Evolutionary conservation across 2,329 filamentous ascomycete genomes (phyloP).

Genomic region (Ascomycota sp.): DNA sequence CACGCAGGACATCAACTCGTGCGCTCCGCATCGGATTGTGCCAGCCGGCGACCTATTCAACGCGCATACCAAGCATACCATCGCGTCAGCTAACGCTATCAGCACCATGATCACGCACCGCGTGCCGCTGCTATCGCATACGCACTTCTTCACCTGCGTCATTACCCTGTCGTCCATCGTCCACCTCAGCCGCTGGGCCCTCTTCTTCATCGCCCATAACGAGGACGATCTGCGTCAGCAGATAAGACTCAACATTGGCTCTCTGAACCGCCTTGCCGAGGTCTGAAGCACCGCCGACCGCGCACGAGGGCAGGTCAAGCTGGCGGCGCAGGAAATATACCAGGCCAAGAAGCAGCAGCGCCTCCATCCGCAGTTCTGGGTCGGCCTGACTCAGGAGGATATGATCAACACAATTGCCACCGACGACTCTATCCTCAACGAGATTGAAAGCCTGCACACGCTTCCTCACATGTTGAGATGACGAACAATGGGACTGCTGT

Average conservation of each 20-base stretch:
- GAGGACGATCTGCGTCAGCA: conserved; percentile 52
- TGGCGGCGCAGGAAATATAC: conserved; percentile 60
- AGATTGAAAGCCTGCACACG: conserved; percentile 23
- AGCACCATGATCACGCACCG: conserved; percentile 57
- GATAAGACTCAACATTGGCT: conserved; percentile 60
- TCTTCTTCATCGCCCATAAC: conserved; percentile 37
- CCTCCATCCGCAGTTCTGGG: conserved; percentile 31
- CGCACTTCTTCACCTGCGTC: conserved; percentile 67
- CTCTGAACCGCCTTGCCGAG: conserved; percentile 44
- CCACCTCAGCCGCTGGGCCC: conserved; percentile 59
- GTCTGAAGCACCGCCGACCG: conserved; percentile 55
- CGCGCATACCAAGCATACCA: conserved; percentile 59
- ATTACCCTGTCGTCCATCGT: conserved; percentile 63
- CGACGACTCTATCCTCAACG: conserved; percentile 37
- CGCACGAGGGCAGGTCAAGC: conserved; percentile 53
- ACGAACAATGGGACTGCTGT: background rate
- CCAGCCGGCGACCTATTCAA: conserved; percentile 32
- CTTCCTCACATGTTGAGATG: conserved; percentile 6
- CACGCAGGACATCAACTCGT: conserved; percentile 39
- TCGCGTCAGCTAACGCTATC: conserved; percentile 60
- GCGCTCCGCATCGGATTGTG: conserved; percentile 37
- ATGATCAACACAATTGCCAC: conserved; percentile 33
- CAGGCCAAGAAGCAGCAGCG: conserved; percentile 34
- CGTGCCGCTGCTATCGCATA: conserved; percentile 50
- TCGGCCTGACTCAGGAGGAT: conserved; percentile 31